phyloP scores from a whole-genome alignment of 2,329 filamentous ascomycete genomes.

The Hypomyces rosellus region DNA sequence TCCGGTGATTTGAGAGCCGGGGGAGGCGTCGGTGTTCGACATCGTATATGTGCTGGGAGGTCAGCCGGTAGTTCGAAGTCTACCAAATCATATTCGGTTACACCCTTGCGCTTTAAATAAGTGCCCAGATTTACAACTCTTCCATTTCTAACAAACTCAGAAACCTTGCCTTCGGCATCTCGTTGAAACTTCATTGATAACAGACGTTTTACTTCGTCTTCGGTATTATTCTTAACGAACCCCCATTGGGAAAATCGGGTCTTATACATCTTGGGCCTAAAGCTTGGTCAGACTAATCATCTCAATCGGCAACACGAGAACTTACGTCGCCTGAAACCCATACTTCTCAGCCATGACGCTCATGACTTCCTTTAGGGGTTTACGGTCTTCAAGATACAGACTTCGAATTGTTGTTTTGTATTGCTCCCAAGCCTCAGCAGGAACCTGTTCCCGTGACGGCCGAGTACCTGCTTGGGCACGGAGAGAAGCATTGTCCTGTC shows the following conservation, averaged over 20 bases:
- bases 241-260: constrained; percentile 50
- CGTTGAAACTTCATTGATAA: constrained; percentile 47
- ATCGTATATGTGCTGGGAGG: constrained; percentile 37
- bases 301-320: neutral
- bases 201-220: constrained; percentile 45
- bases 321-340: constrained; percentile 45
- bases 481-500: constrained; percentile 23
- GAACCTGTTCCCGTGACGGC: constrained; percentile 37
- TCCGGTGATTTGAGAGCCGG: constrained; percentile 37
- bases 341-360: constrained; percentile 43
- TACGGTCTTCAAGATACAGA: constrained; percentile 43
- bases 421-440: constrained; percentile 41
- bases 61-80: constrained; percentile 39
- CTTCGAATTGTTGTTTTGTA: constrained; percentile 40
- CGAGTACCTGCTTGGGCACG: constrained; percentile 27
- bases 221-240: constrained; percentile 50
- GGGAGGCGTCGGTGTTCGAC: constrained; percentile 39
- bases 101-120: constrained; percentile 47
- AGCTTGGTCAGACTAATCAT: constrained; percentile 13
- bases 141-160: constrained; percentile 47
- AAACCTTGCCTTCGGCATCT: constrained; percentile 46
- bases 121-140: constrained; percentile 46
- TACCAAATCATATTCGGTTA: constrained; percentile 46
- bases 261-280: constrained; percentile 49
- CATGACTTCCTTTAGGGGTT: constrained; percentile 48